These are phyloP conservation scores for Penicillium ucsense DNA, from an alignment of 495 filamentous ascomycete species.

Conservation along the genomic window DNA sequence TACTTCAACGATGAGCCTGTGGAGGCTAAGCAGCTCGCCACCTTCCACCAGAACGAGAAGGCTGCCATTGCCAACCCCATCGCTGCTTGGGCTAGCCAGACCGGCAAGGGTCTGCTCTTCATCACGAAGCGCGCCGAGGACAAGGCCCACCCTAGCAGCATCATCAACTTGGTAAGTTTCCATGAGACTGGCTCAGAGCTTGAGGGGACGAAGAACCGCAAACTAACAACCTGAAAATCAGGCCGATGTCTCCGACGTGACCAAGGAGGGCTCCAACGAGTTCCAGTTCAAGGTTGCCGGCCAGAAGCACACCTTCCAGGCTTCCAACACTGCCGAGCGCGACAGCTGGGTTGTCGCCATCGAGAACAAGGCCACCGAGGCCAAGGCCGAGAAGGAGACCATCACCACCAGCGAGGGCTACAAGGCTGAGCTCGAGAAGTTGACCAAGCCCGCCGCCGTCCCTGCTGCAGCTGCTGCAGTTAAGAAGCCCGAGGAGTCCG, in stretches of 20 bases:
- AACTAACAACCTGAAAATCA: slow-evolving; percentile 22
- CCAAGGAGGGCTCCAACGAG: slow-evolving; percentile 61
- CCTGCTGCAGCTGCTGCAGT: slow-evolving; percentile 28
- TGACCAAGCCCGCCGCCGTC: slow-evolving; percentile 42
- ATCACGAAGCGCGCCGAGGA: slow-evolving; percentile 77
- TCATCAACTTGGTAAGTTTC: slow-evolving; percentile 70
- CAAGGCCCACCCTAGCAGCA: slow-evolving; percentile 68
- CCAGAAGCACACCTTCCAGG: slow-evolving; percentile 88
- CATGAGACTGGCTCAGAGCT: background rate
- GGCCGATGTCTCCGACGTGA: slow-evolving; percentile 76
- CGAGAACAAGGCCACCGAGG: slow-evolving; percentile 66
- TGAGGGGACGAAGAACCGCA: background rate
- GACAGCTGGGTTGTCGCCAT: slow-evolving; percentile 80
- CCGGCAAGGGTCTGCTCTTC: slow-evolving; percentile 92
- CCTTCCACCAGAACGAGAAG: slow-evolving; percentile 84
- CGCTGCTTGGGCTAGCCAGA: slow-evolving; percentile 81
- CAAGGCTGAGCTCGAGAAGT: slow-evolving; percentile 65
- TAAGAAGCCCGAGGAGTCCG: slow-evolving; percentile 31
- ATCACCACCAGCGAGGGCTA: slow-evolving; percentile 65
- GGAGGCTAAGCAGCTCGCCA: slow-evolving; percentile 59
- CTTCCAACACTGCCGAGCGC: slow-evolving; percentile 61
- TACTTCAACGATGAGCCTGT: slow-evolving; percentile 83
- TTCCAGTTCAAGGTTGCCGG: slow-evolving; percentile 76
- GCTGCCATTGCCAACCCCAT: slow-evolving; percentile 61
- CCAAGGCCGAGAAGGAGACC: slow-evolving; percentile 60